Conservation (phyloP, 768 basidiomycete species). For the Mycena sanguinolenta region DNA sequence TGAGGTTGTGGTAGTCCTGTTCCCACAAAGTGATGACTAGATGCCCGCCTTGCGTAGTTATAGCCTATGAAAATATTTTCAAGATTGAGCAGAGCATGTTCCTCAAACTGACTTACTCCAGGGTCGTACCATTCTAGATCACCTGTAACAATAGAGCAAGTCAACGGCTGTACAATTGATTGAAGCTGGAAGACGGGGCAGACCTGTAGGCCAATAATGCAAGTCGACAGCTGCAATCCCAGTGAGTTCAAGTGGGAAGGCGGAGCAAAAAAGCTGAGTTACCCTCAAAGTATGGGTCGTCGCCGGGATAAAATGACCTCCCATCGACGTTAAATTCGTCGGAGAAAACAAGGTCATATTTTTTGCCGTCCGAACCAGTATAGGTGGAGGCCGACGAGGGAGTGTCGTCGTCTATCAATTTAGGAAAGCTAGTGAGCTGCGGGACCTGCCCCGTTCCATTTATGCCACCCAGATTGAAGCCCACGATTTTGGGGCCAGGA, state of each 20-base stretch:
- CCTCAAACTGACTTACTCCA: slow-evolving; percentile 45
- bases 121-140: slow-evolving; percentile 76
- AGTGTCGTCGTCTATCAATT: slow-evolving; percentile 84
- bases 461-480: slow-evolving; percentile 91
- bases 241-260: background rate
- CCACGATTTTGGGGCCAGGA: slow-evolving; percentile 50
- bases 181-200: too few relatives aligned
- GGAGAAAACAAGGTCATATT: slow-evolving; percentile 75
- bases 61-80: slow-evolving; percentile 47
- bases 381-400: slow-evolving; percentile 68
- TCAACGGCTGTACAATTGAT: too few relatives aligned
- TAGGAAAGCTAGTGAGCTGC: slow-evolving; percentile 72
- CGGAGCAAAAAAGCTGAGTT: background rate
- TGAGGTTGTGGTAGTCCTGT: slow-evolving; percentile 69
- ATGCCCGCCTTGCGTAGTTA: slow-evolving; percentile 69
- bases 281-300: slow-evolving; percentile 66
- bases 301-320: slow-evolving; percentile 78
- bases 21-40: slow-evolving; percentile 74
- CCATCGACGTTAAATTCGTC: slow-evolving; percentile 84
- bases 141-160: too few relatives aligned
- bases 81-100: background rate
- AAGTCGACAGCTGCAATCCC: slow-evolving; percentile 70
- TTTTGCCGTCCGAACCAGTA: slow-evolving; percentile 80
- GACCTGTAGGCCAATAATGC: slow-evolving; percentile 77
- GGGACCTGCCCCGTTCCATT: slow-evolving; percentile 93